Evolutionary conservation across 2,329 filamentous ascomycete genomes (phyloP), one percentile per base, ranked within the genome.

Genomic region (Fusarium sp.): DNA sequence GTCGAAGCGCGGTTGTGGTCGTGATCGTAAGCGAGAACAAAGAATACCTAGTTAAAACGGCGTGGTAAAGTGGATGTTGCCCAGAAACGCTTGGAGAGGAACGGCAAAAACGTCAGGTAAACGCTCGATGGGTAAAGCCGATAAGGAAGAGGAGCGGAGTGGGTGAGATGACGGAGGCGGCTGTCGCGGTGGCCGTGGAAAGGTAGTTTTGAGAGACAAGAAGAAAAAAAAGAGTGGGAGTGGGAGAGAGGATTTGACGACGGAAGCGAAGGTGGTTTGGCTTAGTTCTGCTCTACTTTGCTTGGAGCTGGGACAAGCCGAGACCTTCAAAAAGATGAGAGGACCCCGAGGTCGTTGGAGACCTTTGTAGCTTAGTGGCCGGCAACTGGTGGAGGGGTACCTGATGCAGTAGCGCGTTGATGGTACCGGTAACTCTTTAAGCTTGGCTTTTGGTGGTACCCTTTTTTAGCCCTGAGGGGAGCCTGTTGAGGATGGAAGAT

Each of bases 331-430:
- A 43, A 38, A 53, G 50, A 43, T 53, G 50, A 20, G 50, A 72
- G 50, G 50, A 75, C 73, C 68, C 63, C 49, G 32, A 59, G 52
- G 59, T 27, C 66, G 73, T 75, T 75, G 73, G 34, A 47, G 62
- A 51, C 54, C 56, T 64, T 67, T 68, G 73, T 75, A 75, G 58
- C 69, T 54, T 63, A 57, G 68, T 51, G 59, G 71, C 56, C 24
- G 45, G 18, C 51, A 63, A 59, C 30, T 44, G 68, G 65, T 72
- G 57, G 44, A 59, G 59, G 57, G 69, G 61, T 70, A 72, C 69
- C 47, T 67, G 40, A 18, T 56, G 51, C 66, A 70, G 69, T 72
- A 72, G 69, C 69, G 66, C 44, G 69, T 55, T 18, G 51, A 38
- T 14, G 43, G 69, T 72, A 72, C 40, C 50, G 43, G 34, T 38